Conservation (phyloP, 345 rosid species). For the Luvunga scandens region DNA sequence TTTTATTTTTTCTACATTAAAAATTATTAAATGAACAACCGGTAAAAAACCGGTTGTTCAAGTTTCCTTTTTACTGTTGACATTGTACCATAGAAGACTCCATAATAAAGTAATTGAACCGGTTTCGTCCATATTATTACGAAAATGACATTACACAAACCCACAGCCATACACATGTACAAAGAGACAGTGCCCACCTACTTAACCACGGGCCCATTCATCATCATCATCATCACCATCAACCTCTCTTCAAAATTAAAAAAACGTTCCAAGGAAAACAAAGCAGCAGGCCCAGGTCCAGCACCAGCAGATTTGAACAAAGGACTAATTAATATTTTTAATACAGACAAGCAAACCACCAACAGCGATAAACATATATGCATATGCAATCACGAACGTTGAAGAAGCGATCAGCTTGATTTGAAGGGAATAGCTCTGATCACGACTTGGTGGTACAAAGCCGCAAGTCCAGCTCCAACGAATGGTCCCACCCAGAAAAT, state of each 20-base stretch:
- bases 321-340: neutral
- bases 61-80: too few relatives aligned
- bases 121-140: conserved; percentile 1
- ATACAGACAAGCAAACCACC: conserved; percentile 3
- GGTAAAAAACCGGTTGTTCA: too few relatives aligned
- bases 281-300: neutral
- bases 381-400: neutral
- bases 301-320: neutral
- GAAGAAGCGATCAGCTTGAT: conserved; percentile 21
- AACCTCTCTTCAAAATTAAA: neutral
- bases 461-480: conserved; percentile 74
- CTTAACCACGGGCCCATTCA: neutral
- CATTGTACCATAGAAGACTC: too few relatives aligned
- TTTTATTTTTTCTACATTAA: too few relatives aligned
- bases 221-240: neutral
- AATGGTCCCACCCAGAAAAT: conserved; percentile 81
- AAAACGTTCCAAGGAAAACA: neutral
- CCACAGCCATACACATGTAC: conserved; percentile 19
- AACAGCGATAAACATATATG: neutral
- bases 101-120: neutral
- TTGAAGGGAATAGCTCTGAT: conserved; percentile 83
- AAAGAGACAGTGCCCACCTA: neutral
- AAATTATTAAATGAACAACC: too few relatives aligned
- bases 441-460: conserved; percentile 64
- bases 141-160: conserved; percentile 16